Evolutionary conservation across 2,329 filamentous ascomycete genomes (phyloP).

Genomic region (Venturia nashicola): DNA sequence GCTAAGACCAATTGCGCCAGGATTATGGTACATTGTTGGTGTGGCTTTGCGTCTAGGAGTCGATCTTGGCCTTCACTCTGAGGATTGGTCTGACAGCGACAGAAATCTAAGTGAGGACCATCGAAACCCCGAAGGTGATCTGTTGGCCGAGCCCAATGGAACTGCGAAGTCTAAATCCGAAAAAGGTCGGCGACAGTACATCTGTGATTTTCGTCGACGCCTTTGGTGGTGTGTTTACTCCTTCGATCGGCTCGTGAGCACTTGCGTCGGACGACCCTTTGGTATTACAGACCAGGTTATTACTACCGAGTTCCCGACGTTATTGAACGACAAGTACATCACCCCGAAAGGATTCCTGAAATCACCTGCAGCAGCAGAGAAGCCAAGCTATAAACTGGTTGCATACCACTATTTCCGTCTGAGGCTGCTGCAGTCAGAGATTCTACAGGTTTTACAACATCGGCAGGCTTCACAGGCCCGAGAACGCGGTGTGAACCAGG

Average conservation of each 20-base stretch:
- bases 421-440: constrained; percentile 82
- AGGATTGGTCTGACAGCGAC: constrained; percentile 63
- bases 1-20: constrained; percentile 79
- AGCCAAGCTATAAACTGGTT: constrained; percentile 79
- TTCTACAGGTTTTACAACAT: constrained; percentile 84
- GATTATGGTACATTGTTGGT: constrained; percentile 94
- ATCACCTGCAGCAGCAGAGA: constrained; percentile 40
- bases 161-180: constrained; percentile 19
- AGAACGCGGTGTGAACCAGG: constrained; percentile 48
- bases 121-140: constrained; percentile 18
- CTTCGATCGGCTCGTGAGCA: constrained; percentile 86
- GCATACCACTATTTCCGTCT: constrained; percentile 87
- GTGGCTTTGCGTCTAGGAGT: constrained; percentile 84
- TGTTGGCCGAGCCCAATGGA: constrained; percentile 1
- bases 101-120: constrained; percentile 25
- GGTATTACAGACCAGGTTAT: constrained; percentile 94
- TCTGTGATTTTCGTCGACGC: constrained; percentile 72
- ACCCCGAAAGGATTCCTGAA: constrained; percentile 64
- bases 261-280: constrained; percentile 85
- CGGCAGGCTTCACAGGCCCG: constrained; percentile 76
- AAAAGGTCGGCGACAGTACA: constrained; percentile 63
- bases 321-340: constrained; percentile 80
- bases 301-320: constrained; percentile 85
- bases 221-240: constrained; percentile 98
- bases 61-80: constrained; percentile 83